Conservation (phyloP, 768 basidiomycete species). For the Dacryopinax spathularia region DNA sequence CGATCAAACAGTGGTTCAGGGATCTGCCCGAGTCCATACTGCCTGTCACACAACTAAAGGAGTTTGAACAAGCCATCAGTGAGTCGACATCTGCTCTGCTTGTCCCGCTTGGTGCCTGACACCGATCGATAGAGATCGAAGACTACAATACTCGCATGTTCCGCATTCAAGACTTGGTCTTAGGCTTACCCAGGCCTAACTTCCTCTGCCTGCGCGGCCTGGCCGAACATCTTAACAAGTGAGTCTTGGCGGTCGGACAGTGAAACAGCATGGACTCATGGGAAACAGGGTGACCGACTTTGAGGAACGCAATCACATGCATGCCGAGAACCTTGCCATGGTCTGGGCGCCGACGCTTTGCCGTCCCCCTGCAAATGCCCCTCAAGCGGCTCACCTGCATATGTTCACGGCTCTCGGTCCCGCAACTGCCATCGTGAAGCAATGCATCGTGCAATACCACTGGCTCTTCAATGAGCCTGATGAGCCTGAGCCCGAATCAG, state of each 20-base stretch:
- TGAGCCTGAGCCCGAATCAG: not conserved
- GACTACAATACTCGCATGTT: slow-evolving; percentile 52
- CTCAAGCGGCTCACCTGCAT: not conserved
- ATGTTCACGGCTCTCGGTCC: slow-evolving; percentile 11
- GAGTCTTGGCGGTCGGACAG: slow-evolving; percentile 14
- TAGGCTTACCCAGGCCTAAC: slow-evolving; percentile 52
- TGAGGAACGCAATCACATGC: slow-evolving; percentile 84
- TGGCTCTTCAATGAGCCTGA: slow-evolving; percentile 9
- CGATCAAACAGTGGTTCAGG: slow-evolving; percentile 78
- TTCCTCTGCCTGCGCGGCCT: slow-evolving; percentile 69
- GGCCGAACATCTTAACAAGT: slow-evolving; percentile 67
- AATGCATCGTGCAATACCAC: slow-evolving; percentile 4
- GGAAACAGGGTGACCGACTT: slow-evolving; percentile 83
- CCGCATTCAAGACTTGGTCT: slow-evolving; percentile 53
- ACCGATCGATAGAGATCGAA: slow-evolving; percentile 42
- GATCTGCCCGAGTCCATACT: slow-evolving; percentile 68
- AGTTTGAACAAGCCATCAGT: slow-evolving; percentile 62
- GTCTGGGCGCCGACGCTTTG: slow-evolving; percentile 32
- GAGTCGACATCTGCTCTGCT: slow-evolving; percentile 20
- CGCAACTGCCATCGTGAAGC: slow-evolving; percentile 10
- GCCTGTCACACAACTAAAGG: slow-evolving; percentile 50
- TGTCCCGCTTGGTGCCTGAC: not conserved
- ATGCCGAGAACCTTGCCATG: slow-evolving; percentile 67
- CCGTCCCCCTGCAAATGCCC: not conserved
- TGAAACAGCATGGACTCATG: too few relatives aligned